Evolutionary conservation across 306 rosid genomes (phyloP).

Genomic region (Fragaria ananassa): DNA sequence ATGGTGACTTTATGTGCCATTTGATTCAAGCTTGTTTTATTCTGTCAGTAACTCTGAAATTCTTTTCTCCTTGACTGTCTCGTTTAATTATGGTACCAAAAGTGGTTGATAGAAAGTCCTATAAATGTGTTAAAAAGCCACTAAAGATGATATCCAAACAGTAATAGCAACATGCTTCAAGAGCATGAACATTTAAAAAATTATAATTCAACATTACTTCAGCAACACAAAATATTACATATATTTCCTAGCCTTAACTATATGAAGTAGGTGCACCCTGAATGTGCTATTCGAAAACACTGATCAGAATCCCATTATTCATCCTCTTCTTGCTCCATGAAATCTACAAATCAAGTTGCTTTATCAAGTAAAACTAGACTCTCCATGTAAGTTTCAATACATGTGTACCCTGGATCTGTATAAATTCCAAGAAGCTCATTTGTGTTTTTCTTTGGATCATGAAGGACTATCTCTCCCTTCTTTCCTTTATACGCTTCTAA

Average conservation of each 20-base stretch:
- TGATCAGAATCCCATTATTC: neutral
- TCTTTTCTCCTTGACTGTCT: conserved; percentile 72
- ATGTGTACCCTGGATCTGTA: conserved; percentile 6
- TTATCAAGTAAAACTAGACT: conserved; percentile 8
- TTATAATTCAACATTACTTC: neutral
- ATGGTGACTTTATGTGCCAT: conserved; percentile 74
- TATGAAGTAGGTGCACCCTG: neutral
- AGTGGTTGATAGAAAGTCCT: neutral
- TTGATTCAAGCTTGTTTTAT: conserved; percentile 73
- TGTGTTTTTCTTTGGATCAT: neutral
- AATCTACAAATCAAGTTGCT: neutral
- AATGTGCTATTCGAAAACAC: neutral
- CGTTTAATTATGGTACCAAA: conserved; percentile 6
- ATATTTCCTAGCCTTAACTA: neutral
- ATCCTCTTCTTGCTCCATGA: neutral
- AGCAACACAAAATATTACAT: neutral
- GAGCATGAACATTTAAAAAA: neutral
- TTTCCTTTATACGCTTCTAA: neutral
- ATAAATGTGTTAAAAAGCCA: neutral
- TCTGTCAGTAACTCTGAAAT: conserved; percentile 41
- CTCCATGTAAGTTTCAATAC: conserved; percentile 1
- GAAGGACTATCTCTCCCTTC: conserved; percentile 15
- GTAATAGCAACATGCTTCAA: neutral
- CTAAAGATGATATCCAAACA: neutral
- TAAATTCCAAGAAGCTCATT: neutral